A percentile compares a stretch with the other conserved stretches of the same genome.
Conservation (phyloP, 140 eudicot genomes). For the Bidens hawaiensis region DNA sequence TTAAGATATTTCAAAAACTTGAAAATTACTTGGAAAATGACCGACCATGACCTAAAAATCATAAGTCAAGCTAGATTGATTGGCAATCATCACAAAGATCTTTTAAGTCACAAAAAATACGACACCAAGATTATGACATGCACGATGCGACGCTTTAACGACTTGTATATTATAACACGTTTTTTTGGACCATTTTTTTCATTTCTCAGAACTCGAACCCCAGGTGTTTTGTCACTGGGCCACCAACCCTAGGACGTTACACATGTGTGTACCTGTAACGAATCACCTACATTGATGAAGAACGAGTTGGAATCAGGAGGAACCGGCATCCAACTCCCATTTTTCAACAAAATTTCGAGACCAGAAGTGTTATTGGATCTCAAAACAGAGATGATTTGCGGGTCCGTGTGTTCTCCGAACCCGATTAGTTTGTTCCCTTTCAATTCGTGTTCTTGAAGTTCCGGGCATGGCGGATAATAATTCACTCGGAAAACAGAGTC, state of each 20-base stretch:
- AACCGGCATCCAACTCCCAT: constrained; percentile 63
- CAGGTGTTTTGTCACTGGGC: no score
- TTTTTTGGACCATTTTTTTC: no score
- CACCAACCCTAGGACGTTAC: no score
- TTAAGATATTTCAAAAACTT: no score
- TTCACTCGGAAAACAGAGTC: constrained; percentile 72
- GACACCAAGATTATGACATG: not conserved
- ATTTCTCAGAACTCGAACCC: no score
- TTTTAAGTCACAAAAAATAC: not conserved
- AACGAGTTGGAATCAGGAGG: constrained; percentile 71
- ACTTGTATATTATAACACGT: constrained; percentile 8
- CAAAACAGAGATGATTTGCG: constrained; percentile 74
- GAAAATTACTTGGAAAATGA: constrained; percentile 7
- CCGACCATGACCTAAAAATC: constrained; percentile 19
- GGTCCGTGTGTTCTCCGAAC: constrained; percentile 90
- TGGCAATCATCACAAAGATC: constrained; percentile 17
- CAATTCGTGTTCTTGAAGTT: constrained; percentile 25
- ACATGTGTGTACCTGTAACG: constrained; percentile 52
- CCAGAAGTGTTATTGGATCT: constrained; percentile 76
- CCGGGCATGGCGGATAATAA: constrained; percentile 75
- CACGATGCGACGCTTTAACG: not conserved
- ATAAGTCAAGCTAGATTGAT: constrained; percentile 11
- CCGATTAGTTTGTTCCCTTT: constrained; percentile 47
- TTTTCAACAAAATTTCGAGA: constrained; percentile 52
- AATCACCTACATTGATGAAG: constrained; percentile 79